phyloP scores from a whole-genome alignment of 2,329 filamentous ascomycete species.

The Akanthomyces muscarius region DNA sequence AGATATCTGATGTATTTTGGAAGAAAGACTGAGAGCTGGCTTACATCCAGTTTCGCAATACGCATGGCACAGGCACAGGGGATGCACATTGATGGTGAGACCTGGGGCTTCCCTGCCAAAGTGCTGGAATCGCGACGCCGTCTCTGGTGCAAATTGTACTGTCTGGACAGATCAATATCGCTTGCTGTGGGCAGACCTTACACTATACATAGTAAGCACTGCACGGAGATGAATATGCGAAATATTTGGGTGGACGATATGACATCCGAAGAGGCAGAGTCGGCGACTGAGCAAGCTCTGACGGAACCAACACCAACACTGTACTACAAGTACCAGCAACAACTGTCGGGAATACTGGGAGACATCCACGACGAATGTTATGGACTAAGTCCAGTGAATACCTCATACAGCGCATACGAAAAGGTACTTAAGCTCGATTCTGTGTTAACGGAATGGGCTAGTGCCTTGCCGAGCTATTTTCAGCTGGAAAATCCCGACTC shows the following conservation, averaged over 20 bases:
- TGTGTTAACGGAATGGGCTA: constrained; percentile 32
- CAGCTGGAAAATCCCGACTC: constrained; percentile 30
- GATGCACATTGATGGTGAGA: too few relatives aligned
- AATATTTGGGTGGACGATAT: constrained; percentile 38
- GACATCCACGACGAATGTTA: constrained; percentile 38
- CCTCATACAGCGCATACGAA: constrained; percentile 31
- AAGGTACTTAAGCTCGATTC: constrained; percentile 33
- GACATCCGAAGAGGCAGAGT: neutral
- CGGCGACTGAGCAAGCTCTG: constrained; percentile 24
- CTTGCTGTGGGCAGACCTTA: too few relatives aligned
- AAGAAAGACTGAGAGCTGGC: too few relatives aligned
- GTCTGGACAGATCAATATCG: too few relatives aligned
- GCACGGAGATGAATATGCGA: constrained; percentile 29
- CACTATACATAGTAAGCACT: too few relatives aligned
- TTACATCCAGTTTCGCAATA: too few relatives aligned
- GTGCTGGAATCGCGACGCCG: too few relatives aligned
- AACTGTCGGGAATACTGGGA: constrained; percentile 34
- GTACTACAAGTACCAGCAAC: constrained; percentile 28
- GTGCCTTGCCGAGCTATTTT: constrained; percentile 33
- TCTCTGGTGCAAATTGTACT: too few relatives aligned
- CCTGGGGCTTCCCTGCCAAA: too few relatives aligned
- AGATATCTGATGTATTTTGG: too few relatives aligned
- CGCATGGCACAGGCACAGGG: too few relatives aligned
- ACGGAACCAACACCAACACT: constrained; percentile 33
- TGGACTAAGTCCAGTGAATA: constrained; percentile 27